These are phyloP conservation scores for Sherardia arvensis DNA, from an alignment of 257 asterid genomes.

Conservation along the genomic window DNA sequence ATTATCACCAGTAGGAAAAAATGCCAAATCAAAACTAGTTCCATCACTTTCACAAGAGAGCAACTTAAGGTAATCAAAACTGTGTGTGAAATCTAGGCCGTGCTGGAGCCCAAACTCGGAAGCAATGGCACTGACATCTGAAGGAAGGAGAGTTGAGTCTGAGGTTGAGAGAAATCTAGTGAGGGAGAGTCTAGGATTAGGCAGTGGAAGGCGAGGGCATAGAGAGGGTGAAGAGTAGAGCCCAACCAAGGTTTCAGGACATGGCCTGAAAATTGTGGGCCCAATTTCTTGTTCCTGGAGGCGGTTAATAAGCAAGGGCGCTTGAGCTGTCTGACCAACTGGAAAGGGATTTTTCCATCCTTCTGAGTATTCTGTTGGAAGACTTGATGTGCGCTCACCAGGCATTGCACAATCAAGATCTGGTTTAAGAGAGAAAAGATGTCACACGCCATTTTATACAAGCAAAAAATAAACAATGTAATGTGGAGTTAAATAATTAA, in stretches of 20 bases:
- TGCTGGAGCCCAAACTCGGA: slow-evolving; percentile 26
- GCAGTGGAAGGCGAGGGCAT: slow-evolving; percentile 50
- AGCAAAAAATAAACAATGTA: too few relatives aligned
- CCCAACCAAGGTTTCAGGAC: slow-evolving; percentile 15
- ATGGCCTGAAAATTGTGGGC: slow-evolving; percentile 48
- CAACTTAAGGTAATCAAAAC: slow-evolving; percentile 46
- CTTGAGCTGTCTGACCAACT: slow-evolving; percentile 34
- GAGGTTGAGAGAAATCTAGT: slow-evolving; percentile 33
- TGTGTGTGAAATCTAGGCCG: slow-evolving; percentile 17
- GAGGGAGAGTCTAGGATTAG: slow-evolving; percentile 31
- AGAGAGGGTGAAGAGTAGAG: slow-evolving; percentile 33
- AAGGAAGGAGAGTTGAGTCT: slow-evolving; percentile 11
- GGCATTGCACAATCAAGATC: too few relatives aligned
- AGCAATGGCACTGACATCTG: slow-evolving; percentile 28
- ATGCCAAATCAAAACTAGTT: slow-evolving; percentile 23
- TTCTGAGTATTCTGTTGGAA: slow-evolving; percentile 30
- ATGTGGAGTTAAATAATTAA: too few relatives aligned
- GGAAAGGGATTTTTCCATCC: slow-evolving; percentile 65
- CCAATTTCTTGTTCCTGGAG: slow-evolving; percentile 20
- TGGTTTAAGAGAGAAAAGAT: too few relatives aligned
- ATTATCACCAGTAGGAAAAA: slow-evolving; percentile 65
- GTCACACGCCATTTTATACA: too few relatives aligned
- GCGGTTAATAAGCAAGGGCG: slow-evolving; percentile 37
- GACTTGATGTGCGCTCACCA: background rate
- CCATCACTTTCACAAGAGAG: slow-evolving; percentile 26